A percentile compares a stretch with the other conserved stretches of the same genome.
phyloP scores from a whole-genome alignment of 352 stramenopile species.

The Phytophthora citricola region DNA sequence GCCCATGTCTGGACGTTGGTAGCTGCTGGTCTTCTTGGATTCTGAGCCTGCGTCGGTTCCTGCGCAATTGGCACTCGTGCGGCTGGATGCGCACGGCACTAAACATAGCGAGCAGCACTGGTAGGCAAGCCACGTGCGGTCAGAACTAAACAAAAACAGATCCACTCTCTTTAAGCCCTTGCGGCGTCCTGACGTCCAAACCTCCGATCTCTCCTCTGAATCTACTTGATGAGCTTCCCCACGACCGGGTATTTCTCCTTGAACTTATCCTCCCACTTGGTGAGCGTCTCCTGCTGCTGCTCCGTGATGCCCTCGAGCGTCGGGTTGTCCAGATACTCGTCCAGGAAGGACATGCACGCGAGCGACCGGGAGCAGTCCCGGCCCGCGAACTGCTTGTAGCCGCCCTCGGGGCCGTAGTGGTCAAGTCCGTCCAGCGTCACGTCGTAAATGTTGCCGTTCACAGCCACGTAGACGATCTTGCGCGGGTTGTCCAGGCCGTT shows the following conservation, averaged over 20 bases:
- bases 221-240: slow-evolving; percentile 69
- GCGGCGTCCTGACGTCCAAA: slow-evolving; percentile 10
- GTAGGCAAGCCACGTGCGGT: slow-evolving; percentile 1
- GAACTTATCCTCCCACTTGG: slow-evolving; percentile 98
- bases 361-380: slow-evolving; percentile 95
- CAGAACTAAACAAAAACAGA: slow-evolving; percentile 22
- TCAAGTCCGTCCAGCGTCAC: slow-evolving; percentile 93
- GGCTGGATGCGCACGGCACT: slow-evolving; percentile 23
- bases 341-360: slow-evolving; percentile 97
- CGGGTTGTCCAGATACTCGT: slow-evolving; percentile 93
- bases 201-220: slow-evolving; percentile 1
- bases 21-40: slow-evolving; percentile 8
- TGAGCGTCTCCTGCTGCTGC: slow-evolving; percentile 93
- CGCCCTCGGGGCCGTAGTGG: slow-evolving; percentile 94
- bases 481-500: slow-evolving; percentile 86
- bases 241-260: slow-evolving; percentile 95
- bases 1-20: slow-evolving; percentile 24
- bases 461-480: slow-evolving; percentile 94
- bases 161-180: slow-evolving; percentile 19
- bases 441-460: slow-evolving; percentile 97
- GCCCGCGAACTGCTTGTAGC: slow-evolving; percentile 97
- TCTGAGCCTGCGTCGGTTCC: slow-evolving; percentile 15
- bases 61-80: not conserved
- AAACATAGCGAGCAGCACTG: slow-evolving; percentile 30
- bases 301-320: slow-evolving; percentile 92